These are phyloP conservation scores for Apiotrichum siamense DNA, from an alignment of 1,284 basidiomycete genomes.

Conservation along the genomic window DNA sequence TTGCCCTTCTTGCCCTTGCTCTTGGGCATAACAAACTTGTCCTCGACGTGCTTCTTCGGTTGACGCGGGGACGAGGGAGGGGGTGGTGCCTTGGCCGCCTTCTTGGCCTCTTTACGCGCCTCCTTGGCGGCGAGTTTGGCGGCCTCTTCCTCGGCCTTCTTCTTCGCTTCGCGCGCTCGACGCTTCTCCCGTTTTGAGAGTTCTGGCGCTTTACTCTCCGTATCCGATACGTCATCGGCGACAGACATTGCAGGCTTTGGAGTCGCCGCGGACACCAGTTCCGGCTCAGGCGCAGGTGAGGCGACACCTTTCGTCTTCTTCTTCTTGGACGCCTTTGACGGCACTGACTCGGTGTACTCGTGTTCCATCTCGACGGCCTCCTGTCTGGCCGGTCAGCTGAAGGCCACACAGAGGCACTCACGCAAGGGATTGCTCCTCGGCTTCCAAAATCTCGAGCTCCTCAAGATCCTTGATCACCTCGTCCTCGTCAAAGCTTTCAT, in stretches of 20 bases:
- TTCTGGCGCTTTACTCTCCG: constrained; percentile 31
- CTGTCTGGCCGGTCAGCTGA: neutral
- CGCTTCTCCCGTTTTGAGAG: constrained; percentile 76
- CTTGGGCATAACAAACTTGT: constrained; percentile 16
- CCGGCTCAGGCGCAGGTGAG: neutral
- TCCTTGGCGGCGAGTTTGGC: constrained; percentile 27
- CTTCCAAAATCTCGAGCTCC: constrained; percentile 14
- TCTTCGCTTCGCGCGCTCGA: constrained; percentile 68
- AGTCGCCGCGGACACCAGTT: constrained; percentile 22
- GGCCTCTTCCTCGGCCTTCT: constrained; percentile 54
- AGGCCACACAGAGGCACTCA: neutral
- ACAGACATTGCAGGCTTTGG: neutral
- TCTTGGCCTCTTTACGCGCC: constrained; percentile 27
- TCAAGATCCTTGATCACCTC: constrained; percentile 9
- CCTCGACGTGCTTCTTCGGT: constrained; percentile 7
- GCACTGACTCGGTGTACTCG: constrained; percentile 9
- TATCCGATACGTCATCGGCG: constrained; percentile 9
- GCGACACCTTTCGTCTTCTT: constrained; percentile 1
- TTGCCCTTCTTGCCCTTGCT: constrained; percentile 12
- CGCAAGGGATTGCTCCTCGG: constrained; percentile 14
- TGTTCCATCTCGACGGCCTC: constrained; percentile 12
- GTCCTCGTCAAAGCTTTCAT: constrained; percentile 19
- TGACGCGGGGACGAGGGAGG: neutral
- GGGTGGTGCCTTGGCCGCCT: constrained; percentile 10
- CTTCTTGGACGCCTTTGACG: constrained; percentile 3